Evolutionary conservation across 2,329 filamentous ascomycete genomes (phyloP).

Genomic region (Aspergillus melleus): DNA sequence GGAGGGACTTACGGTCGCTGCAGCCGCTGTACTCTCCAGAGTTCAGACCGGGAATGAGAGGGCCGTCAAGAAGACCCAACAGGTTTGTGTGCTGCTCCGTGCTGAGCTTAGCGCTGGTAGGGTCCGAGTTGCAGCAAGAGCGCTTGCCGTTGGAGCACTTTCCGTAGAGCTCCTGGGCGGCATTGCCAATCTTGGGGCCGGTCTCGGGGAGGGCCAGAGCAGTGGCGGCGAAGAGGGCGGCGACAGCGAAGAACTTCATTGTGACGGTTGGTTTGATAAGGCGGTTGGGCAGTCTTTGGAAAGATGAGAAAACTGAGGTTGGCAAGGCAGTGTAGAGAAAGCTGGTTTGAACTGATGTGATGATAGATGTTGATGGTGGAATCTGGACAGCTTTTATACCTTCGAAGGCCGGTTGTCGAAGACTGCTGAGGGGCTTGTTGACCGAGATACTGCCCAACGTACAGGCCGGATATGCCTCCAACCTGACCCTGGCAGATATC

Average conservation of each 20-base stretch:
- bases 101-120: not conserved
- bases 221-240: slow-evolving; percentile 25
- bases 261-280: slow-evolving; percentile 14
- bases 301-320: not conserved
- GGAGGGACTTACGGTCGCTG: not conserved
- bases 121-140: not conserved
- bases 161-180: not conserved
- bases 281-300: not conserved
- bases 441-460: not conserved
- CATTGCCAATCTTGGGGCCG: not conserved
- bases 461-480: not conserved
- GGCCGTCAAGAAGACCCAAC: slow-evolving; percentile 2
- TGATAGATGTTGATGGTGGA: slow-evolving; percentile 5
- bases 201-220: slow-evolving; percentile 16
- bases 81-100: not conserved
- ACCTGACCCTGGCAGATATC: not conserved
- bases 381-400: slow-evolving; percentile 23
- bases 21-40: not conserved
- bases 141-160: not conserved
- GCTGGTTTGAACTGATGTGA: slow-evolving; percentile 11
- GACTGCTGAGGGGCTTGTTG: not conserved
- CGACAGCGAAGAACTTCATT: slow-evolving; percentile 30
- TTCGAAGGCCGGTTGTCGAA: not conserved
- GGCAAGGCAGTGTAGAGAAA: not conserved
- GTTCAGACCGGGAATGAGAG: not conserved